phyloP scores from a whole-genome alignment of 225 moss, liverwort and hornwort genomes.

The Sphagnum tenellum region DNA sequence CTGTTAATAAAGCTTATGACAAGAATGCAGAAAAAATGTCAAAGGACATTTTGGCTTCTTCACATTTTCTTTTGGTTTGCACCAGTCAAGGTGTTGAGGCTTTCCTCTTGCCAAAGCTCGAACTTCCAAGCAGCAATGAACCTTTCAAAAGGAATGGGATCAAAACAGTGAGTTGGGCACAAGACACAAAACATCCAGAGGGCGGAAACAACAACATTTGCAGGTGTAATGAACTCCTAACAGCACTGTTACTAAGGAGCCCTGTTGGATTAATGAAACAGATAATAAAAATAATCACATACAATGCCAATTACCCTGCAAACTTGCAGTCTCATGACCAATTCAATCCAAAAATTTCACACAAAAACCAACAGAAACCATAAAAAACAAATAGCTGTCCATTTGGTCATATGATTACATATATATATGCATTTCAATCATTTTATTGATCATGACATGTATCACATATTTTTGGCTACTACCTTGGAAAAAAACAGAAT shows the following conservation, averaged over 20 bases:
- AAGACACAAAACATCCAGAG: background rate
- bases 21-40: constrained; percentile 1
- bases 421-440: no score
- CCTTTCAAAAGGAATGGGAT: background rate
- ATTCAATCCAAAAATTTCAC: no score
- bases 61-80: constrained; percentile 25
- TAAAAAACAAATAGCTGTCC: no score
- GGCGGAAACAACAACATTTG: background rate
- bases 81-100: constrained; percentile 29
- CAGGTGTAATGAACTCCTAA: background rate
- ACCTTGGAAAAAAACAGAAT: no score
- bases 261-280: no score
- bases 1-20: constrained; percentile 2
- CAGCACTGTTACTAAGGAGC: background rate
- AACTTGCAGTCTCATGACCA: no score
- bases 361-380: no score
- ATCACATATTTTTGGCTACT: no score
- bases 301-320: no score
- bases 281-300: no score
- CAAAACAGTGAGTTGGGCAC: constrained; percentile 10
- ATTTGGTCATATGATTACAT: no score
- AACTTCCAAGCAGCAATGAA: background rate
- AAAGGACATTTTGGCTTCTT: constrained; percentile 17
- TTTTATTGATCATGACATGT: no score
- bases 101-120: constrained; percentile 22